Percentiles rank a stretch among this genome's conserved stretches.
phyloP scores from a whole-genome alignment of 176 grass and related monocot species.

The Hordeum marinum region DNA sequence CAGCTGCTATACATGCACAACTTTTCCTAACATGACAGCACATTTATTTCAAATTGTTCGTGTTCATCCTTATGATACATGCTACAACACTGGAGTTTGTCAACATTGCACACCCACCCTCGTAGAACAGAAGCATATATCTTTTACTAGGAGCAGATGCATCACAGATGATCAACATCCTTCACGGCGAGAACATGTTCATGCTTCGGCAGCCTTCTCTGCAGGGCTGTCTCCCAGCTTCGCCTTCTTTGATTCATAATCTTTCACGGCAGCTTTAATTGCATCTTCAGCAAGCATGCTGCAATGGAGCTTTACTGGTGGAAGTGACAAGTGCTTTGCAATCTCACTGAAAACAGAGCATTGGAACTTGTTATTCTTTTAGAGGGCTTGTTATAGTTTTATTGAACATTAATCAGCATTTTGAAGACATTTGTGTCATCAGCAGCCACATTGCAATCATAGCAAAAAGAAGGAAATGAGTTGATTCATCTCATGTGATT shows the following conservation, averaged over 20 bases:
- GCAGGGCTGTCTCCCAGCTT: constrained; percentile 13
- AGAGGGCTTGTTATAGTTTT: not conserved
- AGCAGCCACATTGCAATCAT: not conserved
- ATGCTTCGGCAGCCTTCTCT: constrained; percentile 41
- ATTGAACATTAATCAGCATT: not conserved
- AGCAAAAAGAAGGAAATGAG: not conserved
- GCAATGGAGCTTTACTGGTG: constrained; percentile 96
- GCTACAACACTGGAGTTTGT: constrained; percentile 14
- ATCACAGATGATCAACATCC: not conserved
- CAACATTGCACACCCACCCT: constrained; percentile 15
- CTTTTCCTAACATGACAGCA: not conserved
- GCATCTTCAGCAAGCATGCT: constrained; percentile 98
- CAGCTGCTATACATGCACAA: not conserved
- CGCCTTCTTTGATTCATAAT: constrained; percentile 80
- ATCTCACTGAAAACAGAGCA: constrained; percentile 64
- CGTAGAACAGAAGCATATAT: not conserved
- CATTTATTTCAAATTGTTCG: constrained; percentile 33
- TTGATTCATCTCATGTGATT: not conserved
- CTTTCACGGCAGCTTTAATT: constrained; percentile 94
- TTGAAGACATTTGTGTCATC: not conserved
- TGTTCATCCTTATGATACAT: constrained; percentile 24
- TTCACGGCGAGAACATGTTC: not conserved
- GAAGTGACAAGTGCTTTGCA: constrained; percentile 91
- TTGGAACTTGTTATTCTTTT: not conserved
- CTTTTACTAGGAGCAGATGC: not conserved